phyloP scores from a whole-genome alignment of 345 rosid genomes.

The Citropsis articulata region DNA sequence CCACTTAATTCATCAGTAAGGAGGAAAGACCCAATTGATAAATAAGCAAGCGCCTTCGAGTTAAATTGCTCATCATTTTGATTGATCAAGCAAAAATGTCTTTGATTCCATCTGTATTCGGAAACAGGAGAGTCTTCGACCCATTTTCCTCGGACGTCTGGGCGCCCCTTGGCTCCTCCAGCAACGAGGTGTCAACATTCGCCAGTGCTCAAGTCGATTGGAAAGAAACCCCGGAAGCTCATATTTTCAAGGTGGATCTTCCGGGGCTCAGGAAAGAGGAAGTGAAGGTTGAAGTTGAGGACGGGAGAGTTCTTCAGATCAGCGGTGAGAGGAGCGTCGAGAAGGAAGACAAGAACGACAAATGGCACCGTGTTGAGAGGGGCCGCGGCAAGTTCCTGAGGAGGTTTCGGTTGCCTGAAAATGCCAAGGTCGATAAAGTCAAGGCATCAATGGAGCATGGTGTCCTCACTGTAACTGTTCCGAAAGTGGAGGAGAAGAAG shows the following conservation, averaged over 20 bases:
- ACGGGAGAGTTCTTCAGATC: constrained; percentile 28
- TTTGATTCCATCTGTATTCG: constrained; percentile 22
- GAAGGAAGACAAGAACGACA: constrained; percentile 32
- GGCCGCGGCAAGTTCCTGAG: constrained; percentile 30
- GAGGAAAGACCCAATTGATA: neutral
- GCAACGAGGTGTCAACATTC: constrained; percentile 13
- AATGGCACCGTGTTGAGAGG: constrained; percentile 28
- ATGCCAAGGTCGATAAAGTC: constrained; percentile 18
- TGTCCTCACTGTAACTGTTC: constrained; percentile 22
- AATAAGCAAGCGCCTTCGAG: neutral
- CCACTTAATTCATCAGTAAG: neutral
- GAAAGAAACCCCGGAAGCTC: constrained; percentile 31
- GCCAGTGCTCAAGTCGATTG: constrained; percentile 20
- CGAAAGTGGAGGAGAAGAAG: constrained; percentile 24
- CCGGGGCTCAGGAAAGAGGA: constrained; percentile 29
- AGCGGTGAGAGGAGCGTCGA: constrained; percentile 24
- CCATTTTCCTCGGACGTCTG: constrained; percentile 28
- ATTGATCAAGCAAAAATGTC: constrained; percentile 8
- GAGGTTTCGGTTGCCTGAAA: constrained; percentile 28
- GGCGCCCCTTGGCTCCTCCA: constrained; percentile 13
- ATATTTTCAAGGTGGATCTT: constrained; percentile 28
- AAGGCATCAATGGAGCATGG: constrained; percentile 30
- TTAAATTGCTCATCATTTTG: neutral
- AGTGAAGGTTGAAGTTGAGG: constrained; percentile 25
- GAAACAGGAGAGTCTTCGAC: constrained; percentile 19